phyloP scores from a whole-genome alignment of 2,329 filamentous ascomycete species.

The Lomentospora prolificans region DNA sequence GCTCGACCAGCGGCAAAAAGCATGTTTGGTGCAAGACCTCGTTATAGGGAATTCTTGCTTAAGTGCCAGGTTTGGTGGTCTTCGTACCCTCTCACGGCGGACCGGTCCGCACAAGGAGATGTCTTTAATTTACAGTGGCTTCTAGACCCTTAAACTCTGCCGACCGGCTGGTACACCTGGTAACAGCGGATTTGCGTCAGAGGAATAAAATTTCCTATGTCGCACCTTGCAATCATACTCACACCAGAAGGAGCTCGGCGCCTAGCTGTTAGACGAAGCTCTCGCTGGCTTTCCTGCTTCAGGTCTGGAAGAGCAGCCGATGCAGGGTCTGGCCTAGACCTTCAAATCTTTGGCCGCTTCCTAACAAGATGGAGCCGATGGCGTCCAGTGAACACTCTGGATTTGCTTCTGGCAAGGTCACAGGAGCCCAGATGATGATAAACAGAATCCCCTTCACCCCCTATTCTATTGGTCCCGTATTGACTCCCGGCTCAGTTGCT shows the following conservation, averaged over 20 bases:
- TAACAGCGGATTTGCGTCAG: no score
- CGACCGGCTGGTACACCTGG: no score
- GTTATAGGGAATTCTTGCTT: conserved; percentile 1
- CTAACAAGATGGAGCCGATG: not conserved
- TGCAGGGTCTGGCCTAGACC: no score
- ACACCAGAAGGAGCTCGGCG: no score
- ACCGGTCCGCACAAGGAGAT: not conserved
- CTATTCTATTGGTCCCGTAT: conserved; percentile 8
- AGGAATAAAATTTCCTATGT: no score
- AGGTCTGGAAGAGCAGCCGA: no score
- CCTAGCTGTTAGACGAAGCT: no score
- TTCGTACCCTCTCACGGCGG: conserved; percentile 1
- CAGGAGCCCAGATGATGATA: conserved; percentile 6
- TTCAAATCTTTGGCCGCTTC: not conserved
- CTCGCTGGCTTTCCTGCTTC: no score
- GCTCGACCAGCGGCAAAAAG: not conserved
- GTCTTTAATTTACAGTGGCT: not conserved
- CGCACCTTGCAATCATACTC: no score
- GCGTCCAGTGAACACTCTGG: conserved; percentile 1
- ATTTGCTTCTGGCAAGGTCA: not conserved
- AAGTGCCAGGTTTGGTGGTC: not conserved
- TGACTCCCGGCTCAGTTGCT: conserved; percentile 5
- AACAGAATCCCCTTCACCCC: conserved; percentile 1
- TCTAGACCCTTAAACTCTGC: no score
- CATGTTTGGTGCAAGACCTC: conserved; percentile 5